Percentiles rank a stretch among this genome's conserved stretches.
phyloP scores from a whole-genome alignment of 2,329 filamentous ascomycete genomes.

The Hypoxylon sp. region DNA sequence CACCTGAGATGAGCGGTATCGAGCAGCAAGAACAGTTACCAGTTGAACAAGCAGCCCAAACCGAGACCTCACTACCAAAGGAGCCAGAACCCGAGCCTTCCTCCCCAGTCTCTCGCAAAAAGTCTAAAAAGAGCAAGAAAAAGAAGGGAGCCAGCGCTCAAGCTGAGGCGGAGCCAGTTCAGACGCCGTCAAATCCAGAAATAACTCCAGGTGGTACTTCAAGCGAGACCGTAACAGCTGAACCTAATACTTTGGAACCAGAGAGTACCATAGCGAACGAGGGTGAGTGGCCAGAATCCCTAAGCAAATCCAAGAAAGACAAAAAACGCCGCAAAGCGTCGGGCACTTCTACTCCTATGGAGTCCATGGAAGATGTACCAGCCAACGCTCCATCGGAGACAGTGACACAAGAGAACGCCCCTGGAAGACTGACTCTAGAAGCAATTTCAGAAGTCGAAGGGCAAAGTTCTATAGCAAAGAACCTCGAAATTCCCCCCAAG shows the following conservation, averaged over 20 bases:
- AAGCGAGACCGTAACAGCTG: constrained; percentile 10
- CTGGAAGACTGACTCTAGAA: constrained; percentile 38
- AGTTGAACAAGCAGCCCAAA: constrained; percentile 26
- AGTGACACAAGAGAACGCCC: constrained; percentile 35
- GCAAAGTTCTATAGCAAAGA: constrained; percentile 47
- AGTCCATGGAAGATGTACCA: constrained; percentile 36
- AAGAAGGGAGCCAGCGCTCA: constrained; percentile 53
- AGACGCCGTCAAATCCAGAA: constrained; percentile 39
- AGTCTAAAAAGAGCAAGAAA: constrained; percentile 58
- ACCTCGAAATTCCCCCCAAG: constrained; percentile 51
- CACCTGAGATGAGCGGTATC: constrained; percentile 3
- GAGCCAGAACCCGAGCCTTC: constrained; percentile 39
- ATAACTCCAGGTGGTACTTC: constrained; percentile 7
- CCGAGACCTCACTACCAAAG: constrained; percentile 17
- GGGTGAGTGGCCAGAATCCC: constrained; percentile 45
- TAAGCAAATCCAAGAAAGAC: constrained; percentile 55
- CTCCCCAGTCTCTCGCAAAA: constrained; percentile 50
- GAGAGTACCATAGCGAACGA: constrained; percentile 35
- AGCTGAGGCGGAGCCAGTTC: constrained; percentile 44
- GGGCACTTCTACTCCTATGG: constrained; percentile 43
- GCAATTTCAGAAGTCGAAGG: constrained; percentile 45
- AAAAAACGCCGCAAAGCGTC: constrained; percentile 51
- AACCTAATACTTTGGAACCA: constrained; percentile 23
- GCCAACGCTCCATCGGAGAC: constrained; percentile 29
- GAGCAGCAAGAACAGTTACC: constrained; percentile 24